Percentiles rank a stretch among this genome's conserved stretches.
These are phyloP conservation scores for Iris macrosiphon DNA, from an alignment of 106 monocot genomes.

Conservation along the genomic window DNA sequence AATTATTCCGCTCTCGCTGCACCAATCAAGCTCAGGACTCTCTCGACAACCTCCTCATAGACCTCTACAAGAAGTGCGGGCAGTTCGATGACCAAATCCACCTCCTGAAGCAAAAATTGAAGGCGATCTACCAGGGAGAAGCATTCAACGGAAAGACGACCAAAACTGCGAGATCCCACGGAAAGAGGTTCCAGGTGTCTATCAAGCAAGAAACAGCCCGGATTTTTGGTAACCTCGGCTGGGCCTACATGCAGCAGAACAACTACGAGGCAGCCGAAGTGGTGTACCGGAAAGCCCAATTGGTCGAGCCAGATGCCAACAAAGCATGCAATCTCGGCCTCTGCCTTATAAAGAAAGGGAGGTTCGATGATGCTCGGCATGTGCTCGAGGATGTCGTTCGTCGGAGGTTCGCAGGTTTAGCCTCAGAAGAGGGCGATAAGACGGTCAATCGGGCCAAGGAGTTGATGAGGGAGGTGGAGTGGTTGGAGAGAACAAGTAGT, in stretches of 20 bases:
- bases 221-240: constrained; percentile 70
- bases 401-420: constrained; percentile 14
- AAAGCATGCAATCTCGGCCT: constrained; percentile 76
- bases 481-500: not conserved
- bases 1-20: constrained; percentile 62
- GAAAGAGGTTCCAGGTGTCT: constrained; percentile 82
- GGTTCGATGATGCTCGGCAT: constrained; percentile 28
- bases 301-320: constrained; percentile 62
- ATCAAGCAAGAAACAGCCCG: constrained; percentile 53
- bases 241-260: constrained; percentile 80
- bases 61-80: constrained; percentile 83
- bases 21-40: constrained; percentile 74
- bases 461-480: constrained; percentile 44
- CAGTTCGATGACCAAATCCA: constrained; percentile 54
- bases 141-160: constrained; percentile 72
- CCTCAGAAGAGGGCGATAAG: constrained; percentile 33
- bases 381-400: constrained; percentile 38
- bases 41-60: constrained; percentile 80
- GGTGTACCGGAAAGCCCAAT: constrained; percentile 69
- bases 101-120: constrained; percentile 57
- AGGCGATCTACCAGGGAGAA: constrained; percentile 45
- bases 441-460: constrained; percentile 30
- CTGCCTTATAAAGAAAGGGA: constrained; percentile 54
- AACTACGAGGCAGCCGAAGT: constrained; percentile 61
- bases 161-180: constrained; percentile 70